Percentiles rank a stretch among this genome's conserved stretches.
These are phyloP conservation scores for Termitomyces sp. DNA, from an alignment of 768 basidiomycete species.

Conservation along the genomic window DNA sequence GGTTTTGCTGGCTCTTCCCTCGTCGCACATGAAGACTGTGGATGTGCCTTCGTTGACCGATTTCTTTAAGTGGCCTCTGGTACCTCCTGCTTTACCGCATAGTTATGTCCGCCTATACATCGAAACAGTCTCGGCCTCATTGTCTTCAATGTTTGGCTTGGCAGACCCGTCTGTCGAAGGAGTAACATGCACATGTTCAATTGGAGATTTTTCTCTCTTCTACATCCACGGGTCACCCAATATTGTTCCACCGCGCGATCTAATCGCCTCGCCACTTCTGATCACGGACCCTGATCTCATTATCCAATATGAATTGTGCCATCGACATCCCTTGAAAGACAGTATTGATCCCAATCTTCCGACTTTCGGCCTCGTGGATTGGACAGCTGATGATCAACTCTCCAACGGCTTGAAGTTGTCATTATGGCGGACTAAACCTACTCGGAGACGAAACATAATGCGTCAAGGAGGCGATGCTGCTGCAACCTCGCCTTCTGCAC, in stretches of 20 bases:
- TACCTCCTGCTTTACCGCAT: conserved; percentile 45
- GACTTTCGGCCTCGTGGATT: conserved; percentile 55
- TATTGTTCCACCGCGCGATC: conserved; percentile 9
- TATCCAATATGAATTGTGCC: conserved; percentile 47
- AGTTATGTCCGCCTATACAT: conserved; percentile 55
- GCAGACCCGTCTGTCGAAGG: background rate
- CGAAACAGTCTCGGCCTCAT: conserved; percentile 33
- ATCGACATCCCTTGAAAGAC: conserved; percentile 36
- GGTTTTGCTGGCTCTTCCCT: conserved; percentile 44
- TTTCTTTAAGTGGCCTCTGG: conserved; percentile 60
- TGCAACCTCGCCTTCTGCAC: conserved; percentile 1
- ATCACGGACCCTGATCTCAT: conserved; percentile 70
- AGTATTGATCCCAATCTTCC: conserved; percentile 37
- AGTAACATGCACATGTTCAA: conserved; percentile 1
- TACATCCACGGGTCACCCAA: conserved; percentile 31
- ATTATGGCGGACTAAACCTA: conserved; percentile 54
- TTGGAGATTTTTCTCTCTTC: conserved; percentile 55
- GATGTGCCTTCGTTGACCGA: conserved; percentile 12
- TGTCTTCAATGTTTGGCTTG: conserved; percentile 17
- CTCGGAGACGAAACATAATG: conserved; percentile 18
- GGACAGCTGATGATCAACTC: conserved; percentile 46
- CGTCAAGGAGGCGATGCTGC: background rate
- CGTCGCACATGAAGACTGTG: conserved; percentile 14
- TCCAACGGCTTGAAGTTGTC: conserved; percentile 51
- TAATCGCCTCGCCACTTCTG: conserved; percentile 59